phyloP scores from a whole-genome alignment of 2,329 filamentous ascomycete genomes.

The Calonectria hawksworthii region DNA sequence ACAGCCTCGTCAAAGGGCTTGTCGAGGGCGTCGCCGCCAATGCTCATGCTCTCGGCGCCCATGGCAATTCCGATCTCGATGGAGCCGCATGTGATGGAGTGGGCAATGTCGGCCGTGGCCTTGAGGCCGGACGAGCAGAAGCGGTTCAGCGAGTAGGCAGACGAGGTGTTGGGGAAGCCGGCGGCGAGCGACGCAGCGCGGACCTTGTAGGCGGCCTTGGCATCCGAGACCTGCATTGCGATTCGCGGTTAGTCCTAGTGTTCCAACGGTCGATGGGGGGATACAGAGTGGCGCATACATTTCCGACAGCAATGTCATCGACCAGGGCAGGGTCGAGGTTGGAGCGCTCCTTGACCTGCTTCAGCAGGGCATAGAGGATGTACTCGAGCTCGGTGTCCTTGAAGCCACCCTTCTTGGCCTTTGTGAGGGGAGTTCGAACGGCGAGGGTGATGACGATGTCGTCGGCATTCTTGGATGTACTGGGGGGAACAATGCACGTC shows the following conservation, averaged over 20 bases:
- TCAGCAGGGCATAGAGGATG: slow-evolving; percentile 85
- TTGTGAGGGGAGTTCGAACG: slow-evolving; percentile 88
- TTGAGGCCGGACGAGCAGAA: slow-evolving; percentile 99
- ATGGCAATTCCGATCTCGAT: slow-evolving; percentile 92
- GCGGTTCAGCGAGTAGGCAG: slow-evolving; percentile 87
- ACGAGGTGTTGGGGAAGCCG: slow-evolving; percentile 91
- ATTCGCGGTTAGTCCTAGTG: slow-evolving; percentile 13
- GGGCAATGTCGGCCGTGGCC: slow-evolving; percentile 93
- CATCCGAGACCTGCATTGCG: slow-evolving; percentile 77
- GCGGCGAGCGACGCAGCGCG: slow-evolving; percentile 91
- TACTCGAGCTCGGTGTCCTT: slow-evolving; percentile 95
- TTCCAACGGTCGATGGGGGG: neutral
- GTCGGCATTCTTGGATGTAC: slow-evolving; percentile 92
- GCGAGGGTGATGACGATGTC: slow-evolving; percentile 97
- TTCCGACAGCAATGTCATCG: slow-evolving; percentile 93
- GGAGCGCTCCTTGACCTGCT: slow-evolving; percentile 79
- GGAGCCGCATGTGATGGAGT: slow-evolving; percentile 82
- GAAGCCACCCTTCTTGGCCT: slow-evolving; percentile 92
- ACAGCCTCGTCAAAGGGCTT: slow-evolving; percentile 85
- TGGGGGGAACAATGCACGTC: slow-evolving; percentile 53
- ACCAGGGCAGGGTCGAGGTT: slow-evolving; percentile 85
- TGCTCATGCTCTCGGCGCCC: slow-evolving; percentile 91
- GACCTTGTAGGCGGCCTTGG: slow-evolving; percentile 90
- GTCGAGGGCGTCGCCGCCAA: slow-evolving; percentile 77
- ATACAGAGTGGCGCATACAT: slow-evolving; percentile 68